phyloP scores from a whole-genome alignment of 2,329 filamentous ascomycete genomes.

The Didymella exigua region DNA sequence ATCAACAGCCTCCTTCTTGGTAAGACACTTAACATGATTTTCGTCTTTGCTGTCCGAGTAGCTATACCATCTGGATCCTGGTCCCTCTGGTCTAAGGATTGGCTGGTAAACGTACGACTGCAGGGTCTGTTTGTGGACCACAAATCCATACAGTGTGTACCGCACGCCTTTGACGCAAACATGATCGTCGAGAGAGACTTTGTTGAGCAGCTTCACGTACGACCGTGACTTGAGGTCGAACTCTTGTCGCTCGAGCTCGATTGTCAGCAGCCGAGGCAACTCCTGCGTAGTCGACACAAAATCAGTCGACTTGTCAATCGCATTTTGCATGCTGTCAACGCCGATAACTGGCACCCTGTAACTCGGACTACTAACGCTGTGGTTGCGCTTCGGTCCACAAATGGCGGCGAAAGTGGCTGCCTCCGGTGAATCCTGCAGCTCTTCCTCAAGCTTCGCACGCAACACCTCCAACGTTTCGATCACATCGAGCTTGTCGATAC shows the following conservation, averaged over 20 bases:
- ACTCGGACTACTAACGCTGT: conserved; percentile 40
- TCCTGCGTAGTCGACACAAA: conserved; percentile 29
- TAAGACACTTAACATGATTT: conserved; percentile 62
- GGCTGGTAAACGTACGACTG: conserved; percentile 65
- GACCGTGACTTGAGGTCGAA: conserved; percentile 61
- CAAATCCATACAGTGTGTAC: conserved; percentile 65
- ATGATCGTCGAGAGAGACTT: conserved; percentile 61
- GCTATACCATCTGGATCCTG: conserved; percentile 62
- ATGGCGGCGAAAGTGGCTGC: conserved; percentile 51
- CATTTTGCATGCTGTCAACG: conserved; percentile 50
- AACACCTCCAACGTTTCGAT: conserved; percentile 62
- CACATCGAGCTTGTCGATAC: conserved; percentile 55
- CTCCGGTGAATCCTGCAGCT: conserved; percentile 54
- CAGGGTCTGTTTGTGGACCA: conserved; percentile 64
- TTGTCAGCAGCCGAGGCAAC: conserved; percentile 57
- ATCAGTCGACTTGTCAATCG: conserved; percentile 43
- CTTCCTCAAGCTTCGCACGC: conserved; percentile 58
- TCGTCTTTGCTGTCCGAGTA: conserved; percentile 62
- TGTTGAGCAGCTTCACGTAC: conserved; percentile 63
- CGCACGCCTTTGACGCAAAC: conserved; percentile 54
- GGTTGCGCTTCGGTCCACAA: conserved; percentile 52
- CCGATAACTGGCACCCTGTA: conserved; percentile 46
- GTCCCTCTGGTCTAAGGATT: conserved; percentile 63
- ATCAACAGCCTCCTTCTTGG: conserved; percentile 60
- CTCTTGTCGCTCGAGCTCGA: conserved; percentile 63